phyloP scores from a whole-genome alignment of 2,329 filamentous ascomycete genomes.

The Cladosporium sp. region DNA sequence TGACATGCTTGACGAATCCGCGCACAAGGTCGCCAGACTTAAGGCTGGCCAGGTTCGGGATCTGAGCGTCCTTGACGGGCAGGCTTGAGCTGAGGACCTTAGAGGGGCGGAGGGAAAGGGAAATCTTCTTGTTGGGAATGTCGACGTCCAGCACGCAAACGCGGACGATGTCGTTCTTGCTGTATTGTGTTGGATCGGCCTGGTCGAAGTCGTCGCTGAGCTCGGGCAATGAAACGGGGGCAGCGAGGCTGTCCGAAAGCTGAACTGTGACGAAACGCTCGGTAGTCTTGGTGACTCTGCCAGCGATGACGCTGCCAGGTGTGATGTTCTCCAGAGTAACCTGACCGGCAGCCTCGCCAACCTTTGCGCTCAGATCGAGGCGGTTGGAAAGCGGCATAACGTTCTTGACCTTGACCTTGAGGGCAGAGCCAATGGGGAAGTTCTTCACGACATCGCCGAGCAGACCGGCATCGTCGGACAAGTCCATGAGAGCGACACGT shows the following conservation, averaged over 20 bases:
- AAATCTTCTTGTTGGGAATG: slow-evolving; percentile 77
- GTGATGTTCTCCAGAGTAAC: slow-evolving; percentile 72
- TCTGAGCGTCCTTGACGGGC: slow-evolving; percentile 77
- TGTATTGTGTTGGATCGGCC: slow-evolving; percentile 72
- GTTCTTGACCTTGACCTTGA: slow-evolving; percentile 75
- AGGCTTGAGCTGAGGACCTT: slow-evolving; percentile 85
- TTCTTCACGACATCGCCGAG: slow-evolving; percentile 73
- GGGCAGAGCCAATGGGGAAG: slow-evolving; percentile 87
- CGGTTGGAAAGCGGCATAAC: slow-evolving; percentile 73
- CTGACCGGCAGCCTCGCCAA: slow-evolving; percentile 46
- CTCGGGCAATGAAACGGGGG: slow-evolving; percentile 79
- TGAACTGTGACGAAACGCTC: slow-evolving; percentile 84
- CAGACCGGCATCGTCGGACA: slow-evolving; percentile 81
- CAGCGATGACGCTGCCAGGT: slow-evolving; percentile 78
- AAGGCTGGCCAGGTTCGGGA: slow-evolving; percentile 70
- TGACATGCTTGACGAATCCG: slow-evolving; percentile 88
- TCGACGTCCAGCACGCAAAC: slow-evolving; percentile 85
- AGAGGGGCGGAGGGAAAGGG: slow-evolving; percentile 81
- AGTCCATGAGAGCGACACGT: slow-evolving; percentile 77
- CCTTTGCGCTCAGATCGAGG: slow-evolving; percentile 67
- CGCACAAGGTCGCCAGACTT: slow-evolving; percentile 77
- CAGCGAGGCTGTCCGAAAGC: slow-evolving; percentile 77
- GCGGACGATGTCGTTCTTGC: slow-evolving; percentile 82
- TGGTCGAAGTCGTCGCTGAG: slow-evolving; percentile 83
- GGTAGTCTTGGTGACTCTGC: slow-evolving; percentile 79